phyloP scores from a whole-genome alignment of 1,139 yeast species.

The Pichia sp. region DNA sequence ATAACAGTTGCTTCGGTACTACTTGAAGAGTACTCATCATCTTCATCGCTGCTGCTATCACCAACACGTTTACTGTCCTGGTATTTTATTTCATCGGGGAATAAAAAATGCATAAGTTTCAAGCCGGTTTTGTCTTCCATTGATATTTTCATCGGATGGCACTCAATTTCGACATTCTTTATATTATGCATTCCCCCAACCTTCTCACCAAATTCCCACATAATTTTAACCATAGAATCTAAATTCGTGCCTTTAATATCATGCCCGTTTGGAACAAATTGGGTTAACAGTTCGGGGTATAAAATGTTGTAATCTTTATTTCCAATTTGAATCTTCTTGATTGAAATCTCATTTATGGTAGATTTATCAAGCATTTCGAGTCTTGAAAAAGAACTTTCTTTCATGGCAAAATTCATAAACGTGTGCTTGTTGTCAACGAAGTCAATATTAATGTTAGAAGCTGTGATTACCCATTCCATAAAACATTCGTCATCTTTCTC shows the following conservation, averaged over 20 bases:
- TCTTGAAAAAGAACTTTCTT: slow-evolving; percentile 58
- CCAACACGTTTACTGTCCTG: not conserved
- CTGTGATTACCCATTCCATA: slow-evolving; percentile 45
- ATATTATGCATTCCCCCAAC: slow-evolving; percentile 67
- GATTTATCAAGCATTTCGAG: slow-evolving; percentile 59
- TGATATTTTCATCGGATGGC: slow-evolving; percentile 53
- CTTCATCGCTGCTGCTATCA: slow-evolving; percentile 14
- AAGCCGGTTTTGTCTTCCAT: slow-evolving; percentile 60
- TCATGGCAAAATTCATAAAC: slow-evolving; percentile 67
- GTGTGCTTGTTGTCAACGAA: slow-evolving; percentile 41
- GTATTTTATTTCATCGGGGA: slow-evolving; percentile 35
- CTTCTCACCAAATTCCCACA: slow-evolving; percentile 62
- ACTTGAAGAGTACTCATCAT: slow-evolving; percentile 5
- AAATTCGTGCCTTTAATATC: not conserved
- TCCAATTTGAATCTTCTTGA: slow-evolving; percentile 66
- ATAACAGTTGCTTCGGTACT: slow-evolving; percentile 8
- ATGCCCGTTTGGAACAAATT: slow-evolving; percentile 27
- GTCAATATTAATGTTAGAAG: slow-evolving; percentile 87
- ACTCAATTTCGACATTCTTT: slow-evolving; percentile 47
- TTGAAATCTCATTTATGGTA: slow-evolving; percentile 53
- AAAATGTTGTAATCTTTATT: slow-evolving; percentile 57
- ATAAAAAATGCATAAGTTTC: slow-evolving; percentile 51
- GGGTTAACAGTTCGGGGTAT: slow-evolving; percentile 61
- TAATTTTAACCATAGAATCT: slow-evolving; percentile 39
- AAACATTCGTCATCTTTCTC: slow-evolving; percentile 29